These are phyloP conservation scores for Arachis monticola DNA, from an alignment of 331 rosid genomes.

Conservation along the genomic window DNA sequence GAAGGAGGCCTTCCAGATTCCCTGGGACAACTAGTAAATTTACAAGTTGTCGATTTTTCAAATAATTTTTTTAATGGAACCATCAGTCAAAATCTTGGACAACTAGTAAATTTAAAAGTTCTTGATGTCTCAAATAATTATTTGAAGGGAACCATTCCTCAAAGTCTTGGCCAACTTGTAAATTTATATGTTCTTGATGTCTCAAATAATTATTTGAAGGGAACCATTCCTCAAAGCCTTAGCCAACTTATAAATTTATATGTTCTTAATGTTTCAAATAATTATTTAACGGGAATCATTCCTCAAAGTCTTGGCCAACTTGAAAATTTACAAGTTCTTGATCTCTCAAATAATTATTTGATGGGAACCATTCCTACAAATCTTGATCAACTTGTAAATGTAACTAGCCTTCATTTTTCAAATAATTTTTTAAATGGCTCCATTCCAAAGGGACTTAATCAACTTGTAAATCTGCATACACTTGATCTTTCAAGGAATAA, in stretches of 20 bases:
- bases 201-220: too few species aligned
- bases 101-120: too few species aligned
- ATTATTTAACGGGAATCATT: constrained; percentile 8
- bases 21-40: too few species aligned
- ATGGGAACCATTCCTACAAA: constrained; percentile 21
- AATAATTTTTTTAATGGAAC: too few species aligned
- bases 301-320: constrained; percentile 3
- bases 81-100: too few species aligned
- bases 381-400: neutral
- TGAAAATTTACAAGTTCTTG: neutral
- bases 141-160: too few species aligned
- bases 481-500: constrained; percentile 11
- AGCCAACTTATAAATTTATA: neutral
- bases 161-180: too few species aligned
- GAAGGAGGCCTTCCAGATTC: too few species aligned
- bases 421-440: constrained; percentile 18
- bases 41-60: too few species aligned
- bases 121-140: too few species aligned
- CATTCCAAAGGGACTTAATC: constrained; percentile 27
- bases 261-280: neutral
- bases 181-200: too few species aligned
- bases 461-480: neutral
- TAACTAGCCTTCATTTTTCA: constrained; percentile 36
- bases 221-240: neutral
- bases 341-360: neutral